These are phyloP conservation scores for Magnaporthales sp. DNA, from an alignment of 2,329 filamentous ascomycete genomes.

Conservation along the genomic window DNA sequence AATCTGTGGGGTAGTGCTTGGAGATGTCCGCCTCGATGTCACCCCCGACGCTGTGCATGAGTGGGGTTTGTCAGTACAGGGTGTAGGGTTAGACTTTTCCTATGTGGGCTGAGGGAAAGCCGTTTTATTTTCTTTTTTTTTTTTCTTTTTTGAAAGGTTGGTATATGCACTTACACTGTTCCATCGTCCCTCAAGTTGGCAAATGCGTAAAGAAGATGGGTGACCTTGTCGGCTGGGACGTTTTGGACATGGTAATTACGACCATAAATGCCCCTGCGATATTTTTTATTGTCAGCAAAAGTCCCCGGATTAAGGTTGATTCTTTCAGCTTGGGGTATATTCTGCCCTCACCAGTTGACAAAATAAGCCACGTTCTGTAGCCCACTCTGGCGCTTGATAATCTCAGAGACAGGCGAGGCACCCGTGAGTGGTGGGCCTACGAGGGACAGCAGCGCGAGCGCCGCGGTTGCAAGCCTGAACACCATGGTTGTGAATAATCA, in stretches of 20 bases:
- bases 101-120: no score
- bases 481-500: not conserved
- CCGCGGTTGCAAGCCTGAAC: not conserved
- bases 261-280: constrained; percentile 58
- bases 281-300: not conserved
- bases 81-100: not conserved
- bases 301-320: no score
- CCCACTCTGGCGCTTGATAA: not conserved
- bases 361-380: constrained; percentile 35
- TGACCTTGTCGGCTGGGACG: constrained; percentile 61
- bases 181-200: constrained; percentile 65
- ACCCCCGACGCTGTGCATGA: constrained; percentile 1
- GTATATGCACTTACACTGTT: constrained; percentile 49
- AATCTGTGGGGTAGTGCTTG: constrained; percentile 1
- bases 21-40: not conserved
- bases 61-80: not conserved
- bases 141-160: not conserved
- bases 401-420: not conserved
- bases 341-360: constrained; percentile 34
- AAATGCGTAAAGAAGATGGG: constrained; percentile 74
- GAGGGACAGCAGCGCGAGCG: not conserved
- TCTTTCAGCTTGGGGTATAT: not conserved
- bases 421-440: not conserved
- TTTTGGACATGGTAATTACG: constrained; percentile 64
- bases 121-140: no score